Conservation (phyloP, 805 yeast species). For the Lachancea quebecensis region DNA sequence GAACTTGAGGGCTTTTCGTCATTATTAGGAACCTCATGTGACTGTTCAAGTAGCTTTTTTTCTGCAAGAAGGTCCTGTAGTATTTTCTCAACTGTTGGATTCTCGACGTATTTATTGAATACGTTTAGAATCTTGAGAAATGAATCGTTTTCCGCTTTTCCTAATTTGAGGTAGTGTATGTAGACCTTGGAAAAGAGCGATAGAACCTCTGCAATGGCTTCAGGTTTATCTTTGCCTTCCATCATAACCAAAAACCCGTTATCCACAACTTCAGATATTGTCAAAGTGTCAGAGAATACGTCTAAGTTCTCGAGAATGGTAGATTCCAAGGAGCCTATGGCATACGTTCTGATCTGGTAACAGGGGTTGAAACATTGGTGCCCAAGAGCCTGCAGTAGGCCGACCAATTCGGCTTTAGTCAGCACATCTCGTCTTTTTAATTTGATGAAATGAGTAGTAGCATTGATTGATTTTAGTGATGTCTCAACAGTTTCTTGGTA, state of each 20-base stretch:
- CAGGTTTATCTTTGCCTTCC: conserved; percentile 52
- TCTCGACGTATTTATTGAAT: conserved; percentile 36
- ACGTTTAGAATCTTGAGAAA: conserved; percentile 34
- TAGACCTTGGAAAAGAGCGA: conserved; percentile 61
- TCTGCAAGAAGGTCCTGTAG: conserved; percentile 34
- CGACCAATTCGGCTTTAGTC: conserved; percentile 36
- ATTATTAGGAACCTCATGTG: not conserved
- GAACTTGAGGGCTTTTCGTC: not conserved
- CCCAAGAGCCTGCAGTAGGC: conserved; percentile 74
- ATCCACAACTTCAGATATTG: conserved; percentile 56
- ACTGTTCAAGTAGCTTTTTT: conserved; percentile 24
- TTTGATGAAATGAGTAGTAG: conserved; percentile 48
- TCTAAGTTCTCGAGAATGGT: conserved; percentile 33
- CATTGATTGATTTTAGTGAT: conserved; percentile 54
- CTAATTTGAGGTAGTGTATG: conserved; percentile 38
- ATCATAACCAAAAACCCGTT: conserved; percentile 70
- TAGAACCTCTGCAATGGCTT: conserved; percentile 38
- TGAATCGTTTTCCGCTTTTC: conserved; percentile 33
- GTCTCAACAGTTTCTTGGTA: conserved; percentile 48
- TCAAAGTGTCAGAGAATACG: conserved; percentile 34
- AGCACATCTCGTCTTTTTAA: conserved; percentile 24
- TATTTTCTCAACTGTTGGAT: conserved; percentile 33
- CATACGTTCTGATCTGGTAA: conserved; percentile 61
- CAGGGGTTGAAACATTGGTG: conserved; percentile 90
- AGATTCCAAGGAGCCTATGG: conserved; percentile 53